phyloP scores from a whole-genome alignment of 2,329 filamentous ascomycete genomes.

The Pseudocercospora musae region DNA sequence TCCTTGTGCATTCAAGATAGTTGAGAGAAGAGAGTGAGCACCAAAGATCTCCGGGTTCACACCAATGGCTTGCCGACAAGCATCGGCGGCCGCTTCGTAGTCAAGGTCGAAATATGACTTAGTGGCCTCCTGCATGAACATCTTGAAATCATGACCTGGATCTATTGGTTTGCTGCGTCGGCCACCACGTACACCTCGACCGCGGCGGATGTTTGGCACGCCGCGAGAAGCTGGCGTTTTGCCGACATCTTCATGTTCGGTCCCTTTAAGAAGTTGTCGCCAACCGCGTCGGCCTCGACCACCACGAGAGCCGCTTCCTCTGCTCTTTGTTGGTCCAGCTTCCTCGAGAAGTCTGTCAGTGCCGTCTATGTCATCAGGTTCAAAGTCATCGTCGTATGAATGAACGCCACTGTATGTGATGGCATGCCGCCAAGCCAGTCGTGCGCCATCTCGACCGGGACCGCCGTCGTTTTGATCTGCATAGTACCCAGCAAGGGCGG shows the following conservation, averaged over 20 bases:
- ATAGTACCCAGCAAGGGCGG: not conserved
- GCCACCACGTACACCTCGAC: constrained; percentile 27
- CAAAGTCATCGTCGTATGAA: not conserved
- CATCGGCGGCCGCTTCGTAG: constrained; percentile 57
- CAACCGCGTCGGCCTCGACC: constrained; percentile 29
- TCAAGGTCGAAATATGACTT: constrained; percentile 63
- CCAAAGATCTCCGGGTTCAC: constrained; percentile 62
- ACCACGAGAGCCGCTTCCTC: constrained; percentile 7
- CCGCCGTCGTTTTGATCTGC: not conserved
- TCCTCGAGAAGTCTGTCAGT: not conserved
- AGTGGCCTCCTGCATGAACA: constrained; percentile 63
- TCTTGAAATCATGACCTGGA: constrained; percentile 68
- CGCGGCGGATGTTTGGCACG: constrained; percentile 11
- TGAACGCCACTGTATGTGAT: constrained; percentile 4
- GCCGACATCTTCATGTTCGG: constrained; percentile 31
- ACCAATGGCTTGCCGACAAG: constrained; percentile 49
- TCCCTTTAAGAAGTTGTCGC: constrained; percentile 34
- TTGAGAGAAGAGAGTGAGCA: constrained; percentile 58
- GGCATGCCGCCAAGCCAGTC: not conserved
- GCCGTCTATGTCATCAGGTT: not conserved
- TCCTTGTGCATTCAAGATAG: constrained; percentile 56
- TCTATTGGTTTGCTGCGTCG: constrained; percentile 57
- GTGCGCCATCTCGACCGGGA: constrained; percentile 2
- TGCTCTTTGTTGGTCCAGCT: not conserved
- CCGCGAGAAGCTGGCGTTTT: constrained; percentile 13